Evolutionary conservation across 345 rosid genomes (phyloP), one percentile per base, ranked within the genome.

Genomic region (Brassica cretica): DNA sequence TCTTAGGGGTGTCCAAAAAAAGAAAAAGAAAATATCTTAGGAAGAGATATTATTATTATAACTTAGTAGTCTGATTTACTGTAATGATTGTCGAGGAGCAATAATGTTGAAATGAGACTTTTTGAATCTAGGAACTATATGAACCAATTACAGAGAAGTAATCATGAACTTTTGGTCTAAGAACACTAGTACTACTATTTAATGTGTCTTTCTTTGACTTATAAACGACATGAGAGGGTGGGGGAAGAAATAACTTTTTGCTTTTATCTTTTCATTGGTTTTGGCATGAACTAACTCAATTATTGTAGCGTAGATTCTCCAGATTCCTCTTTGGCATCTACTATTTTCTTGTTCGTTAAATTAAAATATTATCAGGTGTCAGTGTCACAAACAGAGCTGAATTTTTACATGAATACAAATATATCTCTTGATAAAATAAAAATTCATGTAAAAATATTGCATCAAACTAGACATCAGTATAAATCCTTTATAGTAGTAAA

Each of bases 191-290:
- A 66, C 2, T 44, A 44, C 12, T 10, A 58, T 10, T 58, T 68
- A 46, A 49, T 72, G 56, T 41, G 44, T 73, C 58, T 73, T 68
- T 68, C 21, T 73, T 73, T 79, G 82, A 79, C 70, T 73, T 8
- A 16, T 3, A 58, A 73, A 66, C 33, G 44, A 51, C 46, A 49
- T 11, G 32, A 51, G 19, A 35, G 44, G 7, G 12, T 3, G 14
- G 27, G 35, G n/a, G 27, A 8, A 60, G 19, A 55, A 27, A 8
- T 49, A 65, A 58, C 61, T 66, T 58, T 72, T 41, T 44, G 21
- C 44, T 71, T 37, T 65, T 56, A 19, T 67, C 3, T 78, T 78
- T 68, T 61, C 33, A 78, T 66, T 71, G 72, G 77, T 16, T 32
- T 32, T 72, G 53, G 72, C 67, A 14, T 25, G 10, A 37, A 60